Conservation (phyloP, 1,284 basidiomycete species). For the Cronartium ribicola region DNA sequence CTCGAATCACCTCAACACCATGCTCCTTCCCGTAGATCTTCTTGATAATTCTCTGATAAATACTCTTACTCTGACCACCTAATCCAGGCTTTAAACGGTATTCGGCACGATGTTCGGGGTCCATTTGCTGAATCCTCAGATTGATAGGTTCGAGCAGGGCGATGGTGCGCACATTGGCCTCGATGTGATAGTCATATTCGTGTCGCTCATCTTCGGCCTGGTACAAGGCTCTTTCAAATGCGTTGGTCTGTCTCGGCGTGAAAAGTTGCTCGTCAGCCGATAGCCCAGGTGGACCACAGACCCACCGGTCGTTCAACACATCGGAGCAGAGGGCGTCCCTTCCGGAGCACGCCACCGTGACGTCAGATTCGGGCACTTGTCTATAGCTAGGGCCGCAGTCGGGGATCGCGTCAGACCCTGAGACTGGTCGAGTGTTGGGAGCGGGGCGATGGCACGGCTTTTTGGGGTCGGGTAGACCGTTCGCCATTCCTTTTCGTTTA, state of each 20-base stretch:
- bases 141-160: slow-evolving; percentile 85
- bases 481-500: slow-evolving; percentile 54
- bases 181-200: slow-evolving; percentile 95
- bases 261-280: slow-evolving; percentile 92
- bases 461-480: slow-evolving; percentile 55
- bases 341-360: slow-evolving; percentile 83
- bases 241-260: slow-evolving; percentile 92
- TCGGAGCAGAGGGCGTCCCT: slow-evolving; percentile 93
- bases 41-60: slow-evolving; percentile 91
- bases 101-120: slow-evolving; percentile 72
- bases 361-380: slow-evolving; percentile 77
- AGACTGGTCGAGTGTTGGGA: slow-evolving; percentile 51
- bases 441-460: slow-evolving; percentile 49
- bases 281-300: slow-evolving; percentile 89
- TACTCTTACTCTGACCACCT: slow-evolving; percentile 77
- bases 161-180: slow-evolving; percentile 86
- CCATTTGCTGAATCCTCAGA: slow-evolving; percentile 81
- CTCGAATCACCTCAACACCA: slow-evolving; percentile 77
- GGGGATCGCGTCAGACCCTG: slow-evolving; percentile 3
- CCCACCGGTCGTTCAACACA: slow-evolving; percentile 93
- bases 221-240: slow-evolving; percentile 92
- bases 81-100: slow-evolving; percentile 85
- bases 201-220: slow-evolving; percentile 97
- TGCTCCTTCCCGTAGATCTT: slow-evolving; percentile 87
- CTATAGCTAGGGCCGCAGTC: slow-evolving; percentile 80